Evolutionary conservation across 352 stramenopile genomes (phyloP).

Genomic region (Globisporangium nodosum): DNA sequence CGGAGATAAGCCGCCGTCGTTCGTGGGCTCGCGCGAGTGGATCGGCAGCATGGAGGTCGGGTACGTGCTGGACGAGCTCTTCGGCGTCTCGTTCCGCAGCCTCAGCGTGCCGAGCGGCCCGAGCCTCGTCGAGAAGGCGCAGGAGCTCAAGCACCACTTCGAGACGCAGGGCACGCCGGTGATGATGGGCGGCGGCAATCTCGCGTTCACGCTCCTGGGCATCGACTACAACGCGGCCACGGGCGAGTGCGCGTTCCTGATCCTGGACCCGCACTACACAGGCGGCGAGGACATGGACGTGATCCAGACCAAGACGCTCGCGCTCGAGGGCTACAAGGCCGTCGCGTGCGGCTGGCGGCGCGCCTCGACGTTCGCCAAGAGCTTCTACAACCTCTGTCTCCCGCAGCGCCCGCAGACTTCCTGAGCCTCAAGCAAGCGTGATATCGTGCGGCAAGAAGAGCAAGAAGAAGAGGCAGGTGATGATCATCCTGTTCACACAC

Average conservation of each 20-base stretch:
- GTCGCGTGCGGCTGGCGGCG: constrained; percentile 64
- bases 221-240: constrained; percentile 60
- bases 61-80: constrained; percentile 74
- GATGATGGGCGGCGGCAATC: constrained; percentile 80
- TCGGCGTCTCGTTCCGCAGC: constrained; percentile 65
- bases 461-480: too few species aligned
- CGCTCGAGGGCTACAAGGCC: constrained; percentile 74
- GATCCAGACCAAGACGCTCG: constrained; percentile 72
- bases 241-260: constrained; percentile 69
- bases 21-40: constrained; percentile 70
- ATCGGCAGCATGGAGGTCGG: constrained; percentile 84
- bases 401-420: constrained; percentile 28
- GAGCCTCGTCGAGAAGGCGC: constrained; percentile 50
- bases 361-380: constrained; percentile 46
- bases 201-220: constrained; percentile 80
- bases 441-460: too few species aligned
- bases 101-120: constrained; percentile 55
- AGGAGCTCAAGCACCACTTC: constrained; percentile 74
- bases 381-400: constrained; percentile 78
- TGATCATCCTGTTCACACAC: too few species aligned
- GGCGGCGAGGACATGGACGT: constrained; percentile 55
- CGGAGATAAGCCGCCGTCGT: constrained; percentile 68
- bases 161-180: constrained; percentile 71
- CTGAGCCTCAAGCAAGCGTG: too few species aligned
- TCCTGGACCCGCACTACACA: constrained; percentile 80